These are phyloP conservation scores for Aureobasidium melanogenum DNA, from an alignment of 2,329 filamentous ascomycete species.

Conservation along the genomic window DNA sequence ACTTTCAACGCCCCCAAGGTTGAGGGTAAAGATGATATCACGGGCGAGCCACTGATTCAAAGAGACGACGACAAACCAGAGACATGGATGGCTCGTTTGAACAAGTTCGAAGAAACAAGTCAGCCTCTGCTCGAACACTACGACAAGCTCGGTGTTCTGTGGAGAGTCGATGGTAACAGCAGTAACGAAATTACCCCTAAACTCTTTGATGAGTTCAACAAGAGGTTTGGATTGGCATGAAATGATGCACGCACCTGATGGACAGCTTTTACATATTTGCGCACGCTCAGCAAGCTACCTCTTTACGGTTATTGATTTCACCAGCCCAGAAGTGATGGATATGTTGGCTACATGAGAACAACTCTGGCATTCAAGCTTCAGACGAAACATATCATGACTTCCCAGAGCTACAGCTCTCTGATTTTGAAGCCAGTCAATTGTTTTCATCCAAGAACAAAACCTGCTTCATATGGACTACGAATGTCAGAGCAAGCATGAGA, in stretches of 20 bases:
- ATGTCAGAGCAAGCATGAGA: neutral
- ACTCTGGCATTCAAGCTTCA: neutral
- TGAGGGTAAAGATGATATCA: slow-evolving; percentile 76
- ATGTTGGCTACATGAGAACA: neutral
- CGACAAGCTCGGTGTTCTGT: slow-evolving; percentile 69
- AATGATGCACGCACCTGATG: neutral
- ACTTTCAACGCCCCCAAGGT: slow-evolving; percentile 81
- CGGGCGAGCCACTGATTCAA: slow-evolving; percentile 75
- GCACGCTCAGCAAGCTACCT: neutral
- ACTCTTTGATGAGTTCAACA: slow-evolving; percentile 73
- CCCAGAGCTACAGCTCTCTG: neutral
- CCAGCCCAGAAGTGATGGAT: neutral
- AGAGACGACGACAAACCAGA: slow-evolving; percentile 79
- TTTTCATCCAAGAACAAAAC: neutral
- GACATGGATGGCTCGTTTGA: slow-evolving; percentile 71
- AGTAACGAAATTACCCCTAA: slow-evolving; percentile 95
- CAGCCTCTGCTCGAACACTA: slow-evolving; percentile 83
- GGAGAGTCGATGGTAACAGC: slow-evolving; percentile 78
- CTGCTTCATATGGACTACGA: neutral
- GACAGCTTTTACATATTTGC: too few relatives aligned
- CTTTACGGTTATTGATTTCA: neutral
- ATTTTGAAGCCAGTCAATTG: neutral
- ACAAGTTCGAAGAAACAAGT: slow-evolving; percentile 81
- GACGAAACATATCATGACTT: neutral
- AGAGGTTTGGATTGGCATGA: slow-evolving; percentile 48